Base-by-base conservation (phyloP, 2,329 filamentous ascomycete genomes). In the Epichloe hybrida region DNA sequence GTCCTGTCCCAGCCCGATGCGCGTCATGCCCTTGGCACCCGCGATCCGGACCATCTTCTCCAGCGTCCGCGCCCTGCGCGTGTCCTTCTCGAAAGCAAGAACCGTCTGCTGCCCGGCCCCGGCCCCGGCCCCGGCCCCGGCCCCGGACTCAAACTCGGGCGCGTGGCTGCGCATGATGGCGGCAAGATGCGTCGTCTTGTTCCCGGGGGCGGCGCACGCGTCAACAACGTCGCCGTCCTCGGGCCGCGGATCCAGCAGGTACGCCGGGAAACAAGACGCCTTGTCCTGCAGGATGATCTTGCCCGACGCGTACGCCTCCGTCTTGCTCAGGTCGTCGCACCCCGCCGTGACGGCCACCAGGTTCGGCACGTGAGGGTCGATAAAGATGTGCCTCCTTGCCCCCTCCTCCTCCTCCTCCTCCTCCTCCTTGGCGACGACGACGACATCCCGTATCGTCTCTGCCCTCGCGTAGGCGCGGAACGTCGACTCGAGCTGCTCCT, bases 181-280 rank as follows among this genome's bases (percentile, higher is more conserved):
- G 1, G 90, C 89, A 45, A 95, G 69, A 65, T 97, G 93, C 7
- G 91, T 97, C 1, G 93, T 97, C 69, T 98, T 98, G 66, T 98
- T 98, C 5, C 93, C 93, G 1, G 93, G 93, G 0, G 93, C 93
- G 0, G 93, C 88, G 63, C 91, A 97, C 0, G 87, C 87, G 66
- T 98, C 93, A n/a, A 97, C 79, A 8, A 94, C 72, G 60, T 93
- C 81, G 23, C 88, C 88, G 56, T 84, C 79, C 52, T 78, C 72
- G 8, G 79, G 70, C 0, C 69, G 70, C 0, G 85, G 81, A 48
- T 95, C 75, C 0, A 98, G 72, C 3, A 98, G 72, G 62, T 93
- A 93, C 0, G 91, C 93, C 0, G 93, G 93, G 61, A 98, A 96
- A 63, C 93, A 98, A 0, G 90, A 96, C 0, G 93, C 91, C 66